phyloP scores from a whole-genome alignment of 768 basidiomycete genomes.

The Cyathus striatus region DNA sequence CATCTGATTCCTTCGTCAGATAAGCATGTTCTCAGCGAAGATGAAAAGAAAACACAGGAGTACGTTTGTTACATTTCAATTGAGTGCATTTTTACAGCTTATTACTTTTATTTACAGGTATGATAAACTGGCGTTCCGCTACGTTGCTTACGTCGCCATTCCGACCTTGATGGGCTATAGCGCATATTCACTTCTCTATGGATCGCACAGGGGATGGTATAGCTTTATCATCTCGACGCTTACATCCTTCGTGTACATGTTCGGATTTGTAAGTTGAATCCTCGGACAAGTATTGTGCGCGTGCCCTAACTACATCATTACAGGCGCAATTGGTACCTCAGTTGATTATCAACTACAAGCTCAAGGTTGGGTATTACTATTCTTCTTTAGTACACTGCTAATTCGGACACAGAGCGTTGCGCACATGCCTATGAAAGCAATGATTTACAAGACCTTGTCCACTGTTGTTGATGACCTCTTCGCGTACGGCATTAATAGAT shows the following conservation, averaged over 20 bases:
- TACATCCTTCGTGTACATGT: slow-evolving; percentile 93
- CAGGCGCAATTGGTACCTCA: slow-evolving; percentile 85
- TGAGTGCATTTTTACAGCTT: not conserved
- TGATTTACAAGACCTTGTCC: slow-evolving; percentile 92
- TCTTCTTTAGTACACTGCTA: slow-evolving; percentile 1
- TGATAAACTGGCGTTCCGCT: slow-evolving; percentile 90
- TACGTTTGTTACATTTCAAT: slow-evolving; percentile 30
- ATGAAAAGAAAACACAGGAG: slow-evolving; percentile 98
- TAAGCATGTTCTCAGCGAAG: slow-evolving; percentile 94
- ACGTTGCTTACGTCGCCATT: slow-evolving; percentile 86
- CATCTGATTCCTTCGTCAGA: slow-evolving; percentile 38
- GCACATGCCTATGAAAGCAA: slow-evolving; percentile 98
- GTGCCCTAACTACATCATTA: slow-evolving; percentile 6
- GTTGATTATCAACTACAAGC: slow-evolving; percentile 95
- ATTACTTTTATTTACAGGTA: slow-evolving; percentile 43
- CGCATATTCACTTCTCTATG: slow-evolving; percentile 74
- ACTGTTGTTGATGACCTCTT: slow-evolving; percentile 92
- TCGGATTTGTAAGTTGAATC: slow-evolving; percentile 84
- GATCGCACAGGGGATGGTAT: slow-evolving; percentile 93
- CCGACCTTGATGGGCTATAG: slow-evolving; percentile 77
- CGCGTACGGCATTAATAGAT: slow-evolving; percentile 47
- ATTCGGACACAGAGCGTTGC: slow-evolving; percentile 68
- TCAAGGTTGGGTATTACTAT: slow-evolving; percentile 61
- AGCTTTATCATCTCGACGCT: slow-evolving; percentile 91
- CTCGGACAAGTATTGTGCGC: slow-evolving; percentile 7